Evolutionary conservation across 1,139 yeast species (phyloP).

Genomic region (Ashbya aceris): DNA sequence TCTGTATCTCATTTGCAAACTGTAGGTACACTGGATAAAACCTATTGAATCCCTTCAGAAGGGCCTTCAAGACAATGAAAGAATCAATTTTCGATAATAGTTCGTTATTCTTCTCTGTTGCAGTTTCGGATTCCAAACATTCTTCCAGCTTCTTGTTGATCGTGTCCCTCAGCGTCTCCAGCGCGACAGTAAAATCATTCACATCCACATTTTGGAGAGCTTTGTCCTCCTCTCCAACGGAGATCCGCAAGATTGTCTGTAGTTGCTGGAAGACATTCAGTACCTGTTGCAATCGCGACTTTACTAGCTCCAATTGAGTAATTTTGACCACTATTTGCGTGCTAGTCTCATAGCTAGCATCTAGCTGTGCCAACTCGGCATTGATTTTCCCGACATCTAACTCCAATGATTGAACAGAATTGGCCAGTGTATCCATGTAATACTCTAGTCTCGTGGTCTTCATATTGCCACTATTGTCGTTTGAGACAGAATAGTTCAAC

Average conservation of each 20-base stretch:
- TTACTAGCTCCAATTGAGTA: slow-evolving; percentile 37
- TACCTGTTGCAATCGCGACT: slow-evolving; percentile 38
- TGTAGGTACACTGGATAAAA: slow-evolving; percentile 41
- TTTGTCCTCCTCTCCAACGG: slow-evolving; percentile 11
- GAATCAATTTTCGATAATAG: slow-evolving; percentile 35
- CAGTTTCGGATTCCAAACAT: slow-evolving; percentile 16
- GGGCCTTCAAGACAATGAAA: slow-evolving; percentile 40
- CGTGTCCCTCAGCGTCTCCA: slow-evolving; percentile 36
- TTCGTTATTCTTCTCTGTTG: slow-evolving; percentile 27
- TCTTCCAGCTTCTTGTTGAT: slow-evolving; percentile 32
- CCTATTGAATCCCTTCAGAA: slow-evolving; percentile 43
- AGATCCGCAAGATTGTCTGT: slow-evolving; percentile 30
- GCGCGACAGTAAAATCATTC: slow-evolving; percentile 34
- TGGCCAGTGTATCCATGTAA: slow-evolving; percentile 49
- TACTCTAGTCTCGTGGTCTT: slow-evolving; percentile 51
- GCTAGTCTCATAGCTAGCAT: slow-evolving; percentile 14
- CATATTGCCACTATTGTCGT: slow-evolving; percentile 3
- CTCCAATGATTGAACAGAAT: slow-evolving; percentile 47
- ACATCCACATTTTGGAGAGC: slow-evolving; percentile 9
- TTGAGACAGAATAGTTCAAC: slow-evolving; percentile 21
- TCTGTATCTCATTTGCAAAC: slow-evolving; percentile 34
- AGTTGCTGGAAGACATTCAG: slow-evolving; percentile 38
- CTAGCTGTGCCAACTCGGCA: slow-evolving; percentile 19
- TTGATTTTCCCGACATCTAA: slow-evolving; percentile 38
- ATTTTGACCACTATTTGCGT: slow-evolving; percentile 34